Percentiles rank a stretch among this genome's conserved stretches.
Evolutionary conservation across 305 asterid genomes (phyloP).

Genomic region (Fraxinus sp.): DNA sequence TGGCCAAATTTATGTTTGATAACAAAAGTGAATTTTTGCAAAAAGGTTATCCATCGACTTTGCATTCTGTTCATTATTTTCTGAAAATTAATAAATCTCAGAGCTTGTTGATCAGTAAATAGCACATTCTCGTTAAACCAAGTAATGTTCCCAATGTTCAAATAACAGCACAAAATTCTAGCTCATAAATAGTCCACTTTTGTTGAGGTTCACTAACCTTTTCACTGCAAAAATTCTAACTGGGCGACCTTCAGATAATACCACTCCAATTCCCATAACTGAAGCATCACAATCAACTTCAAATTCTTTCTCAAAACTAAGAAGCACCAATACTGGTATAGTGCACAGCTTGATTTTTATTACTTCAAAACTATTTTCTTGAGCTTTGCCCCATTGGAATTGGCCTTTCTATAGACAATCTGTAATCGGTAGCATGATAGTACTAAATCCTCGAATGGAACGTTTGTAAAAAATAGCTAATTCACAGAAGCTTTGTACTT

Average conservation of each 20-base stretch:
- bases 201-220: neutral
- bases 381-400: neutral
- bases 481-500: neutral
- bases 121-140: neutral
- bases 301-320: neutral
- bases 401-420: neutral
- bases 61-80: neutral
- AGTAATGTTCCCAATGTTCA: slow-evolving; percentile 18
- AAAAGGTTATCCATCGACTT: neutral
- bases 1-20: slow-evolving; percentile 10
- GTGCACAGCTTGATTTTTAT: neutral
- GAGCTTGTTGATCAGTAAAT: slow-evolving; percentile 10
- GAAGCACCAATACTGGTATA: neutral
- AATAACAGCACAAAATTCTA: slow-evolving; percentile 15
- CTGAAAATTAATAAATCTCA: slow-evolving; percentile 14
- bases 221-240: slow-evolving; percentile 7
- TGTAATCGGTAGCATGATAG: neutral
- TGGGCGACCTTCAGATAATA: neutral
- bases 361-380: neutral
- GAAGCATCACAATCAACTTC: neutral
- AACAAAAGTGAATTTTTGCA: neutral
- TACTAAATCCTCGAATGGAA: neutral
- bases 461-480: neutral
- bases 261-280: slow-evolving; percentile 3
- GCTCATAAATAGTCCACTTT: neutral